Base-by-base conservation (phyloP, 805 yeast genomes). In the Saccharomyces jurei region DNA sequence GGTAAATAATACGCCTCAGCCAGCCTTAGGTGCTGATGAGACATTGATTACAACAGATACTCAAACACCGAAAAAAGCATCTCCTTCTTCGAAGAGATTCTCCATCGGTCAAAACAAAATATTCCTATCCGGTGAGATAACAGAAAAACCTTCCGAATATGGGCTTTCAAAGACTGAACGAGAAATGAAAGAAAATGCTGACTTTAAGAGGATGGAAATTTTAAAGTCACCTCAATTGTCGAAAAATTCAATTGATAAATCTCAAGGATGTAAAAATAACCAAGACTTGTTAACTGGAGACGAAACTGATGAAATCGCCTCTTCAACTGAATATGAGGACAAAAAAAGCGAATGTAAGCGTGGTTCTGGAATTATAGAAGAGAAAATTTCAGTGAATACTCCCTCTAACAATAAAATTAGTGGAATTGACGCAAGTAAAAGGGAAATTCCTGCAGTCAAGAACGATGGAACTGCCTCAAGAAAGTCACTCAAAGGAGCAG, bases 391-490 rank as follows among this genome's bases (percentile, higher is more conserved):
- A 6, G 10, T 17, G 50, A n/a, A 52, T 41, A 28, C 6, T 25
- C 14, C 25, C 6, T 6, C 36, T 6, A 26, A 13, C 6, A 27
- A 28, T 10, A 14, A 28, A 13, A 48, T 28, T 30, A 25, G 9
- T 10, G 41, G n/a, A 26, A 28, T 6, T n/a, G n/a, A 48, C 4
- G 48, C 48, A 32, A 49, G 47, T 28, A 53, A 53, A 53, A 55
- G 51, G 47, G 54, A 50, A 4, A 36, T 44, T 17, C 54, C 54
- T 13, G 58, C 17, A 26, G 17, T 14, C 14, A 28, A 29, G 22
- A 21, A 10, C 50, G 28, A 29, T 30, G 28, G 27, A 50, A 51
- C n/a, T 52, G 41, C 31, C 44, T 48, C 21, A 48, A 63, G 47
- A 56, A 22, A 22, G 25, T 17, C 10, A 36, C 0, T 25, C 6